Percentiles rank a stretch among this genome's conserved stretches.
Conservation (phyloP, 495 filamentous ascomycete species). For the Penicillium canariense region DNA sequence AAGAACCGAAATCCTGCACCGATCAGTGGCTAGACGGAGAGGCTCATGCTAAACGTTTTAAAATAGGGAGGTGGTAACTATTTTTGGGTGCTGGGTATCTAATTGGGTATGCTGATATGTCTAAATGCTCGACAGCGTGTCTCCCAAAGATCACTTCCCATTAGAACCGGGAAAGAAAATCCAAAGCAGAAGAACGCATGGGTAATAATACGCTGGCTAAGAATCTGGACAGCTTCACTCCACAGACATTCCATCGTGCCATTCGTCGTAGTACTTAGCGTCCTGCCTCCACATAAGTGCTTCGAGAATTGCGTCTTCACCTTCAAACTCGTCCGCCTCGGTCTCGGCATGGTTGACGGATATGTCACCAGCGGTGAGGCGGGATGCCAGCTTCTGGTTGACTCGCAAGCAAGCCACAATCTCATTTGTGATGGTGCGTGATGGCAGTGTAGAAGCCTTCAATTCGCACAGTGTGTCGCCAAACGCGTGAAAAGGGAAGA, state of each 20-base stretch:
- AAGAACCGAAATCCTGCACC: not conserved
- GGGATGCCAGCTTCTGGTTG: constrained; percentile 33
- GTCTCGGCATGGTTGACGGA: constrained; percentile 11
- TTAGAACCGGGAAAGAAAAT: not conserved
- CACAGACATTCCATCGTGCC: constrained; percentile 24
- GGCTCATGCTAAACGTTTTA: too few species aligned
- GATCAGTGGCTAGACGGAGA: not conserved
- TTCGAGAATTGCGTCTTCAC: constrained; percentile 31
- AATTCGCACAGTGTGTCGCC: constrained; percentile 61
- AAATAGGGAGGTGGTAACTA: not conserved
- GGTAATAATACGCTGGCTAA: not conserved
- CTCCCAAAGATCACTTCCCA: not conserved
- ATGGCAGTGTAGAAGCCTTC: constrained; percentile 47
- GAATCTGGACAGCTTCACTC: constrained; percentile 7
- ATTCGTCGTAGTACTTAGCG: not conserved
- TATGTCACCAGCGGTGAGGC: constrained; percentile 21
- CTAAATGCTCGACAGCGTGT: not conserved
- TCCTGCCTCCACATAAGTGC: constrained; percentile 7
- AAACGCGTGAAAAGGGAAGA: constrained; percentile 62
- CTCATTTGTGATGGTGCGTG: constrained; percentile 28
- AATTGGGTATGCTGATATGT: not conserved
- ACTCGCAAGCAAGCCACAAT: constrained; percentile 33
- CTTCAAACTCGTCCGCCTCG: constrained; percentile 32
- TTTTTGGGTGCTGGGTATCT: not conserved
- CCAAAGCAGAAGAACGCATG: not conserved